Percentiles rank a stretch among this genome's conserved stretches.
Conservation (phyloP, 768 basidiomycete species). For the Gymnopilus junonius region DNA sequence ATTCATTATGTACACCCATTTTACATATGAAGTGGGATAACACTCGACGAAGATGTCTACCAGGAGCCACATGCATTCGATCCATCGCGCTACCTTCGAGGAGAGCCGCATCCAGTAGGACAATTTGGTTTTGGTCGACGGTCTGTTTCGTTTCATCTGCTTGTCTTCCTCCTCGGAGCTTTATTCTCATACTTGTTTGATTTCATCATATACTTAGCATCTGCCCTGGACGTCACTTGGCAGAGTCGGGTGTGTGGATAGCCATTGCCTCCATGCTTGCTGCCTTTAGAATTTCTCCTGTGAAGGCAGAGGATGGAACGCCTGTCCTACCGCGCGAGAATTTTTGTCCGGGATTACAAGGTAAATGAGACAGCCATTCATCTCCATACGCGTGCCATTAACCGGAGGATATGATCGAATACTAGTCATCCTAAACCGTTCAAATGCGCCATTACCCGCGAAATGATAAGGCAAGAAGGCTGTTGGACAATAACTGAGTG, state of each 20-base stretch:
- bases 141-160: conserved; percentile 7
- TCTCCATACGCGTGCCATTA: neutral
- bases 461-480: conserved; percentile 12
- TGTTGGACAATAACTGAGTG: neutral
- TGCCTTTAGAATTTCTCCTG: conserved; percentile 28
- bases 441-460: conserved; percentile 26
- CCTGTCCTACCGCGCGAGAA: conserved; percentile 35
- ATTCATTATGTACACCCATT: neutral
- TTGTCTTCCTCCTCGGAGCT: neutral
- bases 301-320: conserved; percentile 14
- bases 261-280: conserved; percentile 31
- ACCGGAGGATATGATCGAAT: too few species aligned
- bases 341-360: conserved; percentile 38
- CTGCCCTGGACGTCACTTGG: conserved; percentile 48
- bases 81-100: neutral
- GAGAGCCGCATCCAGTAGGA: conserved; percentile 19
- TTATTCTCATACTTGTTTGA: too few species aligned
- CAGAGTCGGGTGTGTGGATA: conserved; percentile 43
- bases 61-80: neutral
- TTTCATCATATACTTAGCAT: too few species aligned
- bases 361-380: conserved; percentile 16
- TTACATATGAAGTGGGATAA: neutral
- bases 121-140: conserved; percentile 34
- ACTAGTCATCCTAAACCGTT: conserved; percentile 33
- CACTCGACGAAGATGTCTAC: conserved; percentile 3